Conservation (phyloP, 495 filamentous ascomycete genomes). For the Aspergillus haitiensis region DNA sequence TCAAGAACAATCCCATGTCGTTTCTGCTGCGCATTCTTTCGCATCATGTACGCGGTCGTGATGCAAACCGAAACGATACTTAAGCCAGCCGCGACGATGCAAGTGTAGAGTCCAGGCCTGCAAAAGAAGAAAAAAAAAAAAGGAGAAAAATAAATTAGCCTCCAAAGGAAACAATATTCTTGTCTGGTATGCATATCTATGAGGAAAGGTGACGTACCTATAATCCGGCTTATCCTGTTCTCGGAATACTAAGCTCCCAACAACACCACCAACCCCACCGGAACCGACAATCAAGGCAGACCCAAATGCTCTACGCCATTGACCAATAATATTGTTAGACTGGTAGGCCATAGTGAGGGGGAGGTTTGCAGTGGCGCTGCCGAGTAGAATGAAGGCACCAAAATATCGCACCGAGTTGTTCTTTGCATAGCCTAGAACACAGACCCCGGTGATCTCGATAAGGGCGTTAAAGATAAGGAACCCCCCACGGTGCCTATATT, state of each 20-base stretch:
- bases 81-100: constrained; percentile 13
- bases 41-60: constrained; percentile 13
- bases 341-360: constrained; percentile 54
- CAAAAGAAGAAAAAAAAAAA: neutral
- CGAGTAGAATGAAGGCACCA: constrained; percentile 58
- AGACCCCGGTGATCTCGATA: constrained; percentile 11
- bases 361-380: constrained; percentile 54
- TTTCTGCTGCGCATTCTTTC: constrained; percentile 1
- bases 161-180: neutral
- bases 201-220: constrained; percentile 19
- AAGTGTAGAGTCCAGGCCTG: constrained; percentile 17
- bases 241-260: constrained; percentile 52
- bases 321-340: constrained; percentile 59
- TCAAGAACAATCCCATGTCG: constrained; percentile 2
- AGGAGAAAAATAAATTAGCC: neutral
- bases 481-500: constrained; percentile 8
- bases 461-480: constrained; percentile 12
- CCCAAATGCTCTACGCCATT: constrained; percentile 59
- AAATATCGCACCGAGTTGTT: constrained; percentile 51
- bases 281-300: constrained; percentile 48
- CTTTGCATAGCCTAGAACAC: constrained; percentile 13
- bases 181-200: neutral
- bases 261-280: constrained; percentile 56
- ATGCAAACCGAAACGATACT: constrained; percentile 7
- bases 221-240: constrained; percentile 41